Percentiles rank a stretch among this genome's conserved stretches.
Conservation (phyloP, 108 stramenopile genomes). For the Craspedostauros australis region DNA sequence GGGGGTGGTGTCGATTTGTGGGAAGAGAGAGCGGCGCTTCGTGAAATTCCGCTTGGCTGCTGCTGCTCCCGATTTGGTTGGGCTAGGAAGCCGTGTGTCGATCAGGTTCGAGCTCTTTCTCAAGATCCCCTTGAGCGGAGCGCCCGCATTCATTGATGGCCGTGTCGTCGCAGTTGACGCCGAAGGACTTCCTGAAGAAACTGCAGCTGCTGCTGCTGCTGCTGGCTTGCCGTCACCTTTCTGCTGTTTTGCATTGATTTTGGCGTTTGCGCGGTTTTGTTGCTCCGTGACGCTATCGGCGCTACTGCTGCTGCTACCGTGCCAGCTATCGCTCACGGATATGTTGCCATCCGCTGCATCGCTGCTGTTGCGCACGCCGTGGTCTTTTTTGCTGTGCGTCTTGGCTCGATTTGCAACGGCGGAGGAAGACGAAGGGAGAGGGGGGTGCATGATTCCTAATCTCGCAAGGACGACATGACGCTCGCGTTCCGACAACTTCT, state of each 20-base stretch:
- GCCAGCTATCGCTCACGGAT: neutral
- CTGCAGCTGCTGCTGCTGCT: no score
- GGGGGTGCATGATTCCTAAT: no score
- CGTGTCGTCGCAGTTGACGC: neutral
- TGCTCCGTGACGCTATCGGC: neutral
- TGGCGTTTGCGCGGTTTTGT: neutral
- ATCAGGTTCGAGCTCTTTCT: no score
- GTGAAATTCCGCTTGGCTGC: neutral
- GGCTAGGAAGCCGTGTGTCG: no score
- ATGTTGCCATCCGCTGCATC: no score
- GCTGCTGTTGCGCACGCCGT: no score
- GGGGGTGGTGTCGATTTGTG: constrained; percentile 25
- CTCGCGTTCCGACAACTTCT: constrained; percentile 28
- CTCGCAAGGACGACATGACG: constrained; percentile 42
- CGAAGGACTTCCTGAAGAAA: no score
- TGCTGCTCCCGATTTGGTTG: neutral
- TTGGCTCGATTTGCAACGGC: no score
- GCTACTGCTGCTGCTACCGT: neutral
- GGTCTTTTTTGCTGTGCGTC: no score
- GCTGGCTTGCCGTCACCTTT: no score
- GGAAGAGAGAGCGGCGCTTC: constrained; percentile 38
- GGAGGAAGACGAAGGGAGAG: no score
- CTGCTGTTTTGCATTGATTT: no score
- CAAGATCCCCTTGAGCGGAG: constrained; percentile 28
- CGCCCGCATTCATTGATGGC: neutral